phyloP scores from a whole-genome alignment of 2,329 filamentous ascomycete species.

The Fusarium sp. region DNA sequence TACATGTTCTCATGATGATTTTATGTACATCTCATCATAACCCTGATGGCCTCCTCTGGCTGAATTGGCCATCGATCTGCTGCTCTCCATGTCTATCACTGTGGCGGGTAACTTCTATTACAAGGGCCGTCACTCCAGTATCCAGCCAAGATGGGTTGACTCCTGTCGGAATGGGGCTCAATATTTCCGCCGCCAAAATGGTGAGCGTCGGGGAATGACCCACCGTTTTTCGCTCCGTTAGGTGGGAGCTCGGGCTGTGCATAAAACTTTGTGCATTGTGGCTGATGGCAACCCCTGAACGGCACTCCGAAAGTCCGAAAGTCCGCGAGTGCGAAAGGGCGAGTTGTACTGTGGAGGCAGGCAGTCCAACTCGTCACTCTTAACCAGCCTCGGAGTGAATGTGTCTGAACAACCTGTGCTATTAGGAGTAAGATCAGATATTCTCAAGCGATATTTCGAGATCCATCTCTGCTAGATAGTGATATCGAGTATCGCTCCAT shows the following conservation, averaged over 20 bases:
- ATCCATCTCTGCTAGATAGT: neutral
- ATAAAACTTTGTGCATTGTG: neutral
- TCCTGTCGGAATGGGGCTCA: slow-evolving; percentile 4
- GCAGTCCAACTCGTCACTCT: neutral
- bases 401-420: neutral
- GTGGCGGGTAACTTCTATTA: neutral
- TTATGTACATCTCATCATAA: neutral
- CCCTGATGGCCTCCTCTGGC: neutral
- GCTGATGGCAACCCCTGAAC: neutral
- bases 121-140: neutral
- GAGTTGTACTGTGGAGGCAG: neutral
- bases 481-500: neutral
- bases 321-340: neutral
- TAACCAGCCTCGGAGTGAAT: neutral
- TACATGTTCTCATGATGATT: neutral
- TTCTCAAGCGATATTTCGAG: neutral
- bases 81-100: neutral
- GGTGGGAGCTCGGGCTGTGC: neutral
- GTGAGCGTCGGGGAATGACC: neutral
- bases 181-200: slow-evolving; percentile 6
- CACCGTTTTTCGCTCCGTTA: neutral
- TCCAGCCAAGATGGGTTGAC: neutral
- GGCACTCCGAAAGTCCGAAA: neutral
- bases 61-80: neutral
- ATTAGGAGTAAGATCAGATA: neutral